Conservation (phyloP, 2,329 filamentous ascomycete genomes). For the Boeremia exigua region DNA sequence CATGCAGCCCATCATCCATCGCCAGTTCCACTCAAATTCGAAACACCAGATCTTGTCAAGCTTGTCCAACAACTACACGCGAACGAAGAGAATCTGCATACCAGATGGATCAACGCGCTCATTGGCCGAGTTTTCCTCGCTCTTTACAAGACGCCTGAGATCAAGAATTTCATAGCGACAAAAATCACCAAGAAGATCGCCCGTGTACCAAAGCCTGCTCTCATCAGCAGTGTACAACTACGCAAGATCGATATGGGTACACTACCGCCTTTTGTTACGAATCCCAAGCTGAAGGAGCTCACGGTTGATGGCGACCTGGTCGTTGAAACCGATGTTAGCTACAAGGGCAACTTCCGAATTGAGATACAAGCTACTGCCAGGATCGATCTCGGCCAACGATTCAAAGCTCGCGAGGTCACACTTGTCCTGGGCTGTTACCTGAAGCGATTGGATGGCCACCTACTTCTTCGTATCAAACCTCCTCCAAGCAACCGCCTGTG, state of each 20-base stretch:
- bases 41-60: constrained; percentile 84
- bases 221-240: constrained; percentile 84
- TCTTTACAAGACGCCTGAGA: constrained; percentile 80
- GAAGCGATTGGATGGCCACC: constrained; percentile 83
- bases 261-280: constrained; percentile 85
- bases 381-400: constrained; percentile 85
- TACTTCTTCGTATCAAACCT: constrained; percentile 87
- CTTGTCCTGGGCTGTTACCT: constrained; percentile 85
- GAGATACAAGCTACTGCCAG: constrained; percentile 92
- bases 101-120: constrained; percentile 91
- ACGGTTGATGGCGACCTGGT: constrained; percentile 90
- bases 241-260: constrained; percentile 86
- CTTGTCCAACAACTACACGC: constrained; percentile 91
- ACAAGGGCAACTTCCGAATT: constrained; percentile 85
- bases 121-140: constrained; percentile 87
- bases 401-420: constrained; percentile 90
- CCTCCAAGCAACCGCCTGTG: constrained; percentile 96
- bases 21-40: constrained; percentile 76
- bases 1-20: constrained; percentile 57
- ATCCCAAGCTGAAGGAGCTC: constrained; percentile 84
- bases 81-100: constrained; percentile 87
- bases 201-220: constrained; percentile 87
- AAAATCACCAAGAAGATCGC: constrained; percentile 98
- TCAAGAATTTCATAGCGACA: constrained; percentile 78
- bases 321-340: constrained; percentile 85